Base-by-base conservation (phyloP, 2,329 filamentous ascomycete species). In the Anthostomella pinea region DNA sequence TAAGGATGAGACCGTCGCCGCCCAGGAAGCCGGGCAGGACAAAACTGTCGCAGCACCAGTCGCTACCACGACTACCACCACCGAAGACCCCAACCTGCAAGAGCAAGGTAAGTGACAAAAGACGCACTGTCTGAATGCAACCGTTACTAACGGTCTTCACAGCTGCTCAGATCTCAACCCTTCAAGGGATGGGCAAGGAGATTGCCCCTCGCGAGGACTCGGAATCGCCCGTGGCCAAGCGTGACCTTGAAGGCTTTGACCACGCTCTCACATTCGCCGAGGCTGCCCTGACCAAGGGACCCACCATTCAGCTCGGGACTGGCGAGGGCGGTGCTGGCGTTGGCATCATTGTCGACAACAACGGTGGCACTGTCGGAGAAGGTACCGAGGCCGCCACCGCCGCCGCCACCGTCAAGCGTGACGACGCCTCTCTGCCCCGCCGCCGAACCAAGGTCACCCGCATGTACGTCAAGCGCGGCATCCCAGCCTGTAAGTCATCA, bases 161-260 rank as follows among this genome's bases (percentile, higher is more conserved):
- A 64, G 62, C 65, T 8, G 51, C 65, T 22, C 64, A 68, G 43
- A 68, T 70, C 35, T 59, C 66, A 29, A 53, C 59, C 11, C 63
- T 72, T 21, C 67, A 71, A 46, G 69, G 68, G 19, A 64, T 72
- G 59, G 68, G 68, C 49, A 72, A 72, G 58, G 64, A 69, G 46
- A 70, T 72, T 46, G 63, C 65, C 16, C 69, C 69, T 16, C 66
- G 69, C 8, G 51, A 54, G 18, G 38, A 46, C 38, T 28, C 42
- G 18, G 51, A 48, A 32, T 29, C 52, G 13, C 47, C 52, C 22
- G 48, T 49, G 34, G 48, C 46, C 28, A 66, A 64, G 48, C 60
- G 65, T 41, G 65, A 67, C 41, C 49, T 64, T 14, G 44, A 53
- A 25, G 63, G 65, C 30, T 68, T 68, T 43, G 63, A 67, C 45